A percentile compares a stretch with the other conserved stretches of the same genome.
Evolutionary conservation across 176 grass and related monocot species (phyloP).

Genomic region (Olyra latifolia): DNA sequence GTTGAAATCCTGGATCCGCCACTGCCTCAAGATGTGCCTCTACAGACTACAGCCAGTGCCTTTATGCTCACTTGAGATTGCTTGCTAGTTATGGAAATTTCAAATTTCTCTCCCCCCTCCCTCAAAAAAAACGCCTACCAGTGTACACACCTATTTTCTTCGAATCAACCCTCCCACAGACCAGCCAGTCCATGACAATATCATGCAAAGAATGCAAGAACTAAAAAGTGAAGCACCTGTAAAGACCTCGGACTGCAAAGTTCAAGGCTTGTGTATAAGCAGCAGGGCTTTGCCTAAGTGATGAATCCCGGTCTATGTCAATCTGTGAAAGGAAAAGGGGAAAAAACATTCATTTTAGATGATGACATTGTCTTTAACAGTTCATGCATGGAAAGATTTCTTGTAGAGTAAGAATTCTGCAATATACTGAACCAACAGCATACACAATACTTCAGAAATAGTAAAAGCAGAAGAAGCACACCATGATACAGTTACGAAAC

Average conservation of each 20-base stretch:
- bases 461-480: neutral
- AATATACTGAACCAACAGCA: neutral
- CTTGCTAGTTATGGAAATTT: no score
- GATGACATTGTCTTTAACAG: neutral
- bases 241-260: slow-evolving; percentile 76
- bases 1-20: no score
- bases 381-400: neutral
- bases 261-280: slow-evolving; percentile 62
- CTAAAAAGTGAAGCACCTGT: slow-evolving; percentile 55
- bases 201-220: slow-evolving; percentile 15
- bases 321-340: slow-evolving; percentile 49
- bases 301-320: slow-evolving; percentile 67
- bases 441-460: slow-evolving; percentile 6
- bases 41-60: no score
- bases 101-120: no score
- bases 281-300: slow-evolving; percentile 62
- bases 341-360: neutral
- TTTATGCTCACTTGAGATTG: no score
- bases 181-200: no score
- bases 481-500: neutral
- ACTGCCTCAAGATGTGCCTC: no score
- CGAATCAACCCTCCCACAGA: no score
- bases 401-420: neutral
- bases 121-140: no score
- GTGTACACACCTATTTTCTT: no score